These are phyloP conservation scores for Coniochaeta sp. DNA, from an alignment of 2,329 filamentous ascomycete genomes.

Conservation along the genomic window DNA sequence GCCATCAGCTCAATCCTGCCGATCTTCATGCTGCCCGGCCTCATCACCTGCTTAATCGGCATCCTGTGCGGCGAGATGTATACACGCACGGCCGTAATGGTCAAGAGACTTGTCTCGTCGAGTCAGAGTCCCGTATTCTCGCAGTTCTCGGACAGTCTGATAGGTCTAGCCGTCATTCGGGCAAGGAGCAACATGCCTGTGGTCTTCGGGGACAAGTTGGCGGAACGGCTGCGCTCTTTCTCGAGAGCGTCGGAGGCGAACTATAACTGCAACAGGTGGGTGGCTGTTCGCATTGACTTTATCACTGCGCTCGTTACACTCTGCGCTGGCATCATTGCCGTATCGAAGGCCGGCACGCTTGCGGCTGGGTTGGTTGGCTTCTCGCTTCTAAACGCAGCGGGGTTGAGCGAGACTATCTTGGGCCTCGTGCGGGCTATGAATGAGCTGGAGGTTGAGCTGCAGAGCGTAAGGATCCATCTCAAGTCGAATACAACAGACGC, in stretches of 20 bases:
- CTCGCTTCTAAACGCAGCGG: constrained; percentile 48
- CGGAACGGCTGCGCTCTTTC: constrained; percentile 38
- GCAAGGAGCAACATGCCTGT: constrained; percentile 36
- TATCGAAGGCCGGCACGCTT: constrained; percentile 36
- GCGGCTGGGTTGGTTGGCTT: constrained; percentile 47
- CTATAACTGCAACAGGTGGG: constrained; percentile 41
- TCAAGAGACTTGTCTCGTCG: constrained; percentile 31
- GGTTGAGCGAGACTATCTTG: constrained; percentile 43
- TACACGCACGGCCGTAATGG: constrained; percentile 31
- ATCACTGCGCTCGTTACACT: constrained; percentile 44
- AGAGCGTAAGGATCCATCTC: constrained; percentile 32
- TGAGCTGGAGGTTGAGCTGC: constrained; percentile 48
- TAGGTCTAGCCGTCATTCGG: constrained; percentile 31
- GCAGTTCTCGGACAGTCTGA: constrained; percentile 34
- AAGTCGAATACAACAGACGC: neutral
- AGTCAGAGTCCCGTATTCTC: constrained; percentile 46
- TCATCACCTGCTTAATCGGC: constrained; percentile 27
- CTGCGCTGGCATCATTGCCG: constrained; percentile 43
- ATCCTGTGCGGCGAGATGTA: constrained; percentile 34
- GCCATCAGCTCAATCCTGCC: constrained; percentile 34
- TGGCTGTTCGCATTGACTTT: constrained; percentile 45
- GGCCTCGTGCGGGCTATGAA: constrained; percentile 45
- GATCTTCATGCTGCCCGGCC: constrained; percentile 32
- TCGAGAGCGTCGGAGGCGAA: constrained; percentile 36
- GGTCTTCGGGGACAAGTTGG: constrained; percentile 28